phyloP scores from a whole-genome alignment of 805 yeast species.

The Metschnikowia gelsemii region DNA sequence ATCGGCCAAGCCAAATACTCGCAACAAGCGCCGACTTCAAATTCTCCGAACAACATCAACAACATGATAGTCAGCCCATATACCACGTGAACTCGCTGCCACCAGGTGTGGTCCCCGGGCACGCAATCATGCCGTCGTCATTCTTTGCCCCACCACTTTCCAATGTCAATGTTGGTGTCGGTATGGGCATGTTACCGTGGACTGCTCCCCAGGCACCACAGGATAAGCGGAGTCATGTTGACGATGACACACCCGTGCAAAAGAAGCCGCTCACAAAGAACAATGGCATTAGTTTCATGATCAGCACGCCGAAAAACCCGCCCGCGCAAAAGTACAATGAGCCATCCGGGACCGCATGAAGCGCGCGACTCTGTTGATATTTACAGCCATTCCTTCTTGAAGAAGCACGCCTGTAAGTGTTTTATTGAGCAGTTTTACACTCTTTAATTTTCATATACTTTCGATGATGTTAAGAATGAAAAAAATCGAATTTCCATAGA shows the following conservation, averaged over 20 bases:
- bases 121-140: conserved; percentile 13
- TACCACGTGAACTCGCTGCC: conserved; percentile 16
- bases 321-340: conserved; percentile 46
- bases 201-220: conserved; percentile 6
- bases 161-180: too few species aligned
- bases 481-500: too few species aligned
- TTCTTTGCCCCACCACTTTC: conserved; percentile 13
- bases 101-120: conserved; percentile 3
- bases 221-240: conserved; percentile 11
- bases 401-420: too few species aligned
- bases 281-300: conserved; percentile 43
- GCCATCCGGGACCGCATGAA: conserved; percentile 3
- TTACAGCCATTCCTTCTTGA: too few species aligned
- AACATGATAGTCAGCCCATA: conserved; percentile 4
- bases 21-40: too few species aligned
- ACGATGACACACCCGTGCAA: conserved; percentile 18
- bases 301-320: conserved; percentile 46
- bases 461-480: too few species aligned
- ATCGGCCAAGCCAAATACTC: too few species aligned
- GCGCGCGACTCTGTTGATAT: too few species aligned
- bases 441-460: too few species aligned
- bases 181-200: conserved; percentile 13
- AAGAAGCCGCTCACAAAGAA: conserved; percentile 31
- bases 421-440: too few species aligned
- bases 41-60: too few species aligned